Percentiles rank a stretch among this genome's conserved stretches.
Evolutionary conservation across 345 rosid species (phyloP).

Genomic region (Kandelia obovata): DNA sequence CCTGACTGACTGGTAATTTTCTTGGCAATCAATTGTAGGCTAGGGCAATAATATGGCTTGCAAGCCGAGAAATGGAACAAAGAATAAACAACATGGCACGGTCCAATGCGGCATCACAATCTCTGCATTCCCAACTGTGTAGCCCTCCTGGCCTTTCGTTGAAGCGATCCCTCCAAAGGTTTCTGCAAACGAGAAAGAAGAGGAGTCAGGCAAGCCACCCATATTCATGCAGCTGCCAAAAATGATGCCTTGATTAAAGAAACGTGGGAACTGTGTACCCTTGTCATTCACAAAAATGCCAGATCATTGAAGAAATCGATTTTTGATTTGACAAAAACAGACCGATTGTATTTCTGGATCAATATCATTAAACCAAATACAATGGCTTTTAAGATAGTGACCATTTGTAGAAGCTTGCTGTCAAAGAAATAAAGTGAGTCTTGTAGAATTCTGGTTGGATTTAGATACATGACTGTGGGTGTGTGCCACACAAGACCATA

Average conservation of each 20-base stretch:
- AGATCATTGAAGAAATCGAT: not conserved
- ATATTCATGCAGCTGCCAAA: not conserved
- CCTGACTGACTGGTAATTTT: not conserved
- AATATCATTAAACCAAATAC: too few relatives aligned
- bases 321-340: not conserved
- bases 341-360: not conserved
- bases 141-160: conserved; percentile 3
- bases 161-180: conserved; percentile 11
- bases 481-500: too few relatives aligned
- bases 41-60: conserved; percentile 13
- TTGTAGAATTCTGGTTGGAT: not conserved
- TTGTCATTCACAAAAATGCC: not conserved
- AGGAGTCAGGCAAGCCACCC: not conserved
- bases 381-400: too few relatives aligned
- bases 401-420: not conserved
- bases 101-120: not conserved
- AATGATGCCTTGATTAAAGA: not conserved
- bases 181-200: conserved; percentile 8
- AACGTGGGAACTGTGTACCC: not conserved
- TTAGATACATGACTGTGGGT: too few relatives aligned
- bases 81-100: not conserved
- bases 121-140: not conserved
- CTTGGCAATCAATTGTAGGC: conserved; percentile 1
- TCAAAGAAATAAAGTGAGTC: not conserved
- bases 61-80: conserved; percentile 6